Evolutionary conservation across 352 stramenopile species (phyloP).

Genomic region (Globisporangium yorkense): DNA sequence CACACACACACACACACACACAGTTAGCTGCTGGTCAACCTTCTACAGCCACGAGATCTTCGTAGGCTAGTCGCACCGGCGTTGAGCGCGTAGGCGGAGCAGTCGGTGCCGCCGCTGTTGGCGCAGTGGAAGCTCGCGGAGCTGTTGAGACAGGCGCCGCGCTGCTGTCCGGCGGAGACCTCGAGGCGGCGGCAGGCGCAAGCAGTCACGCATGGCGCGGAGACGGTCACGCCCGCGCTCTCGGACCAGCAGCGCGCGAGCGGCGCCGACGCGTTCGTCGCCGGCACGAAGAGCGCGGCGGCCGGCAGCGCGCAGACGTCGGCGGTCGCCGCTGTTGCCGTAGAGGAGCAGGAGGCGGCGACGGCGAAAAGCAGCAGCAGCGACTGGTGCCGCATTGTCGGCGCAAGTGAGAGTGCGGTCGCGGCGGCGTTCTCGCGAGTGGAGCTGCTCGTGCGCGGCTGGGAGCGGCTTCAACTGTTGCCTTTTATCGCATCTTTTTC

Average conservation of each 20-base stretch:
- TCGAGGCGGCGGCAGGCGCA: constrained; percentile 10
- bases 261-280: not conserved
- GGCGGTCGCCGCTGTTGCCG: not conserved
- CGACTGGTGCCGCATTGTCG: not conserved
- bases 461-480: no score
- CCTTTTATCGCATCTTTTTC: no score
- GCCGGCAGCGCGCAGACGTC: constrained; percentile 21
- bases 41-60: not conserved
- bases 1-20: not conserved
- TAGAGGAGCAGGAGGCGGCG: not conserved
- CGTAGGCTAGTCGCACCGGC: not conserved
- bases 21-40: not conserved
- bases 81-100: constrained; percentile 22
- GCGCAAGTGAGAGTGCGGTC: no score
- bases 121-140: constrained; percentile 5
- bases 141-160: constrained; percentile 11
- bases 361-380: not conserved
- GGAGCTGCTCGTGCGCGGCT: no score
- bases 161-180: not conserved
- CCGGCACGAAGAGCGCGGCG: constrained; percentile 19
- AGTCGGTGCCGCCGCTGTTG: constrained; percentile 2
- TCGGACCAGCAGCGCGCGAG: constrained; percentile 7
- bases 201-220: constrained; percentile 1
- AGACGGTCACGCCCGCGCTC: constrained; percentile 6
- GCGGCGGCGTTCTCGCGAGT: no score